Percentiles rank a stretch among this genome's conserved stretches.
Evolutionary conservation across 1,139 yeast species (phyloP).

Genomic region (Geotrichum reessii): DNA sequence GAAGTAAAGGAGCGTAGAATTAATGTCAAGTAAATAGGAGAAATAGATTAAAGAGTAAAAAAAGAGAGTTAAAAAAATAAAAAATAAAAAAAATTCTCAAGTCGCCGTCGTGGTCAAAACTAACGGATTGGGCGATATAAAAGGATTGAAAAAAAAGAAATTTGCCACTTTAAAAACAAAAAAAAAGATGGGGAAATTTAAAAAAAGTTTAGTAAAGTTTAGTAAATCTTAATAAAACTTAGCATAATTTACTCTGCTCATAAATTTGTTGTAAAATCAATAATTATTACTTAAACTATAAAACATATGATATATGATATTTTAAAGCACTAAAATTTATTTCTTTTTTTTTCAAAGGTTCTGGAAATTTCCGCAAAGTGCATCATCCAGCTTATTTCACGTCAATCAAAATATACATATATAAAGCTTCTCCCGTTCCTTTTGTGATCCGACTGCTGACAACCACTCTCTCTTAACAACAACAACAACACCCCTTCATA

Average conservation of each 20-base stretch:
- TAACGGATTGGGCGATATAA: not conserved
- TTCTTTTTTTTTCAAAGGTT: not conserved
- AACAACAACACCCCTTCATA: not conserved
- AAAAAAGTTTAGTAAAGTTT: not conserved
- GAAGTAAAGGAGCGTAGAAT: not conserved
- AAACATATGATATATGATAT: too few species aligned
- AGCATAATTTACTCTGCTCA: not conserved
- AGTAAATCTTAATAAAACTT: not conserved
- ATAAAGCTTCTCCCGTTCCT: not conserved
- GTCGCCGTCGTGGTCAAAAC: conserved; percentile 1
- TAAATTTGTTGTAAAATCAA: not conserved
- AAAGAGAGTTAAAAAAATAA: not conserved
- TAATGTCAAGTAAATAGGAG: conserved; percentile 1
- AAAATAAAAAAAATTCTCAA: conserved; percentile 5
- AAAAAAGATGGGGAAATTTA: not conserved
- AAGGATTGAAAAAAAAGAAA: not conserved
- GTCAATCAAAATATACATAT: too few species aligned
- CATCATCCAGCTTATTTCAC: too few species aligned
- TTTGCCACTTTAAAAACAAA: not conserved
- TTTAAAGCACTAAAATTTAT: not conserved
- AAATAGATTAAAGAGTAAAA: conserved; percentile 12
- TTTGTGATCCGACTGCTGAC: not conserved
- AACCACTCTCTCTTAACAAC: not conserved
- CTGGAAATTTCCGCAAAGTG: not conserved
- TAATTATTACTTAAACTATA: too few species aligned